Evolutionary conservation across 495 filamentous ascomycete species (phyloP), one percentile per base, ranked within the genome.

Genomic region (Podospora appendiculata): DNA sequence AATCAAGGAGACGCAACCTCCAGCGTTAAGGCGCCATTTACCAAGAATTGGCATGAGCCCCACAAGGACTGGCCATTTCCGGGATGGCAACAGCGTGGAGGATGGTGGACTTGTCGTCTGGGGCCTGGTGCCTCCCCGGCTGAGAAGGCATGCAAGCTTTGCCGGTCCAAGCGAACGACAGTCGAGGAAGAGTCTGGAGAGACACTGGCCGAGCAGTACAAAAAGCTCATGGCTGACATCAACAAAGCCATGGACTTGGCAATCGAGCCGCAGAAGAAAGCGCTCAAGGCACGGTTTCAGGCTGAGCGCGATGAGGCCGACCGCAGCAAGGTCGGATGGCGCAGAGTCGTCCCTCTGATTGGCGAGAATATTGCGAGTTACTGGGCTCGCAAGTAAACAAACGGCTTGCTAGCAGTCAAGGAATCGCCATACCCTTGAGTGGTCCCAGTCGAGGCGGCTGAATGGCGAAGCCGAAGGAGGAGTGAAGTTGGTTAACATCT

Each of bases 61-160:
- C 18, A 58, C 12, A 49, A 50, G 0, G 53, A 48, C 41, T 76
- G 72, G 73, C 55, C 42, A 8, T 54, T 51, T 12, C 19, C 51
- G 1, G 48, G 54, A n/a, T 60, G 56, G 41, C 60, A 55, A 25
- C 25, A 40, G 33, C 8, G 41, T 0, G 67, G 66, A 4, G 73
- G 73, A 0, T 74, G 62, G 66, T 74, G 73, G 73, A 59, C 55
- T 8, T 76, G 73, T 49, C 55, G 64, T 17, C 58, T 48, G n/a
- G 67, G 60, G 11, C 53, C 52, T 1, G 56, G 61, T 16, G 69
- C 70, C 1, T 40, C 65, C 2, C 9, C 45, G 9, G 59, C 58
- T 2, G 73, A 76, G 56, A 48, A 45, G 8, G 41, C 14, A 0
- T 76, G 72, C 53, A 47, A 25, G 36, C 36, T 11, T 10, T 38